Percentiles rank a stretch among this genome's conserved stretches.
phyloP scores from a whole-genome alignment of 805 yeast species.

The Isabelozyma pseudorhagii region DNA sequence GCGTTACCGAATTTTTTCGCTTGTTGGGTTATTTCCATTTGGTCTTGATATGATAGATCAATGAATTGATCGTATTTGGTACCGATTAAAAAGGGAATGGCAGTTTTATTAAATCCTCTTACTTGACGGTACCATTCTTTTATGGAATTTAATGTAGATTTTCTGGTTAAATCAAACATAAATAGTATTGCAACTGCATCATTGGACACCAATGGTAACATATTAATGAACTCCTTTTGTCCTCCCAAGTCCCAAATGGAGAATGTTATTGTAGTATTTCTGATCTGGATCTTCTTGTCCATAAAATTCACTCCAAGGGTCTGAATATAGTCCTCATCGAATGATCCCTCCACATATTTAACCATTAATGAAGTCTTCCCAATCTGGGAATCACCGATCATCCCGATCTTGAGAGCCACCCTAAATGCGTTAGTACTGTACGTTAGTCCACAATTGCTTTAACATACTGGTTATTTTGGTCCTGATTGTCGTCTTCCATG shows the following conservation, averaged over 20 bases:
- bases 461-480: conserved; percentile 38
- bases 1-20: conserved; percentile 84
- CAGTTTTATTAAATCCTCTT: conserved; percentile 82
- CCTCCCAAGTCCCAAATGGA: conserved; percentile 97
- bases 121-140: conserved; percentile 96
- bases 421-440: conserved; percentile 24
- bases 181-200: conserved; percentile 91
- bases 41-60: conserved; percentile 75
- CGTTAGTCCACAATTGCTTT: background rate
- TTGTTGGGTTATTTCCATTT: conserved; percentile 75
- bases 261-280: conserved; percentile 84
- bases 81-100: conserved; percentile 88
- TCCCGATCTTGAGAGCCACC: conserved; percentile 80
- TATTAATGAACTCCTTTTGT: conserved; percentile 88
- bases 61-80: conserved; percentile 90
- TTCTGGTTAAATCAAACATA: conserved; percentile 84
- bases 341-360: conserved; percentile 92
- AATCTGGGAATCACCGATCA: conserved; percentile 92
- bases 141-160: conserved; percentile 79
- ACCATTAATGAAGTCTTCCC: conserved; percentile 97
- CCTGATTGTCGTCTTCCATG: conserved; percentile 18
- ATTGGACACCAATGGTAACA: conserved; percentile 88
- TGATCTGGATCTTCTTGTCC: conserved; percentile 82
- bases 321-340: conserved; percentile 88
- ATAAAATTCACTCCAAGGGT: conserved; percentile 94